phyloP scores from a whole-genome alignment of 805 yeast genomes.

The Sugiyamaella smithiae region DNA sequence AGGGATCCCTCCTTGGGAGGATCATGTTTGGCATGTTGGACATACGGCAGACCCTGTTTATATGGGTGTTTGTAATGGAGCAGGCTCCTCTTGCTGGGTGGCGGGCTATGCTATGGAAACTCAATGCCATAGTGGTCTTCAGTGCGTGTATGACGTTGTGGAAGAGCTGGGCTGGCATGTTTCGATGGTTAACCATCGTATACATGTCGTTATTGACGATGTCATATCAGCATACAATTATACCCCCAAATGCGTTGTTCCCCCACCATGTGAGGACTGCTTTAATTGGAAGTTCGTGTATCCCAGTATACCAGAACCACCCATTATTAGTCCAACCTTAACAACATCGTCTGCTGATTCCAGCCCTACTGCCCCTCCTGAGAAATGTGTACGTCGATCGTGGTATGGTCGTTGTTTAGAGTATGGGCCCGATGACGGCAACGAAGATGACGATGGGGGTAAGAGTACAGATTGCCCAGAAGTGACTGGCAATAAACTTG shows the following conservation, averaged over 20 bases:
- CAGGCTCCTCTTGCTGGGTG: conserved; percentile 79
- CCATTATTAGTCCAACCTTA: conserved; percentile 12
- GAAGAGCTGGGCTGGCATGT: conserved; percentile 89
- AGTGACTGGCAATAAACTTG: no score
- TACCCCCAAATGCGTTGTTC: conserved; percentile 69
- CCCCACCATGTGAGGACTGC: conserved; percentile 88
- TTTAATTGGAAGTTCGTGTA: conserved; percentile 76
- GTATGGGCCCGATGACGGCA: conserved; percentile 28
- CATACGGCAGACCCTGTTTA: conserved; percentile 96
- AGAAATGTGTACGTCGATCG: conserved; percentile 52
- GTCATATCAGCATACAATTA: conserved; percentile 68
- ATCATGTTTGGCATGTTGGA: conserved; percentile 92
- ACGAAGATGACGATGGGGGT: conserved; percentile 6
- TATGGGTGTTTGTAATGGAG: conserved; percentile 96
- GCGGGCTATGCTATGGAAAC: conserved; percentile 98
- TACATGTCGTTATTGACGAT: conserved; percentile 85
- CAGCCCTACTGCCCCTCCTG: conserved; percentile 33
- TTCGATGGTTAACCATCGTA: conserved; percentile 81
- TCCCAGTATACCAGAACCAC: conserved; percentile 12
- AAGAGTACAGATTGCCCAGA: background rate
- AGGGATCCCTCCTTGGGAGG: conserved; percentile 71
- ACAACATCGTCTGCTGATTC: conserved; percentile 12
- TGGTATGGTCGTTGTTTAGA: conserved; percentile 67
- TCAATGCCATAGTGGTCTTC: conserved; percentile 85
- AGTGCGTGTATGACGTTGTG: conserved; percentile 87